Evolutionary conservation across 2,329 filamentous ascomycete species (phyloP).

Genomic region (Aspergillus intermedius): DNA sequence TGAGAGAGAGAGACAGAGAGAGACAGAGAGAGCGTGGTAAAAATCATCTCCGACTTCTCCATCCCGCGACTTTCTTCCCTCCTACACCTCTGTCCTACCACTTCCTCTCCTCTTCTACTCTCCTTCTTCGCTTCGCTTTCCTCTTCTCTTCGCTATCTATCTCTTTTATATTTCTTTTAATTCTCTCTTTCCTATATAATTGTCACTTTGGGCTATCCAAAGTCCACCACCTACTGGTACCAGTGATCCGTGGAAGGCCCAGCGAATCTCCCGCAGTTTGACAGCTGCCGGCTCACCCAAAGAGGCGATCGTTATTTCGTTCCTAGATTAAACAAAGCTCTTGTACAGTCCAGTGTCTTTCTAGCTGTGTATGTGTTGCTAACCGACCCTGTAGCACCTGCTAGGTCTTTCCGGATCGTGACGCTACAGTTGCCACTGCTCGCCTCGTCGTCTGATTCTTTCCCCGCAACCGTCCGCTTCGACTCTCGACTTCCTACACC

Average conservation of each 20-base stretch:
- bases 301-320: slow-evolving; percentile 8
- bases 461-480: slow-evolving; percentile 3
- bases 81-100: not conserved
- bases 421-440: slow-evolving; percentile 1
- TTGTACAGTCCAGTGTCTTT: not conserved
- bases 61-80: not conserved
- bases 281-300: slow-evolving; percentile 25
- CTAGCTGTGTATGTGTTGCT: not conserved
- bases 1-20: no score
- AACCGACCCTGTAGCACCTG: not conserved
- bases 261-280: slow-evolving; percentile 30
- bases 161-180: not conserved
- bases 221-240: slow-evolving; percentile 6
- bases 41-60: not conserved
- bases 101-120: not conserved
- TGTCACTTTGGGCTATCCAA: no score
- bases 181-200: not conserved
- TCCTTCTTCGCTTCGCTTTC: not conserved
- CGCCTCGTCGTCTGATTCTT: not conserved
- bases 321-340: not conserved
- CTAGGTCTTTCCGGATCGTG: not conserved
- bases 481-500: not conserved
- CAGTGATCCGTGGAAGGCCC: slow-evolving; percentile 25
- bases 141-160: not conserved
- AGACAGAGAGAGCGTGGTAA: no score